Conservation (phyloP, 495 filamentous ascomycete genomes). For the Trypethelium eluteriae region DNA sequence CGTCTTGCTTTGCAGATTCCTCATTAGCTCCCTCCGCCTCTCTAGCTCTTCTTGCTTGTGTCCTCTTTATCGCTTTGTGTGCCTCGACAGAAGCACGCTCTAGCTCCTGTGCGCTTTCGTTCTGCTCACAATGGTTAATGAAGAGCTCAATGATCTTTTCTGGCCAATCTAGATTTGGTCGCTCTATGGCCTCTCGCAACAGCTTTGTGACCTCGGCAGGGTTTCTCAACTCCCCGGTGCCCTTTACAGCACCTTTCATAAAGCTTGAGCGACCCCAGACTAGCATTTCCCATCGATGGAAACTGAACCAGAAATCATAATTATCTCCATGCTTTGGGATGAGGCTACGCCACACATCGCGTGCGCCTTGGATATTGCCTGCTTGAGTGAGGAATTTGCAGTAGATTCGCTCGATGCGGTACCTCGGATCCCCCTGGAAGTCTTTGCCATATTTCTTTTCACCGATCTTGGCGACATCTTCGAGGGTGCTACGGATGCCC, state of each 20-base stretch:
- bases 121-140: constrained; percentile 76
- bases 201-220: constrained; percentile 35
- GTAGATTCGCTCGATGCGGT: constrained; percentile 79
- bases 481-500: constrained; percentile 73
- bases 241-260: constrained; percentile 27
- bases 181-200: constrained; percentile 62
- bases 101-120: constrained; percentile 66
- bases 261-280: constrained; percentile 42
- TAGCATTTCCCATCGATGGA: constrained; percentile 84
- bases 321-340: constrained; percentile 59
- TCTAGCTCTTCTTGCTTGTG: constrained; percentile 54
- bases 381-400: constrained; percentile 83
- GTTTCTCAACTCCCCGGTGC: constrained; percentile 15
- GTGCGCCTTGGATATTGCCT: constrained; percentile 57
- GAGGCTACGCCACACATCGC: constrained; percentile 67
- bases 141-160: constrained; percentile 81
- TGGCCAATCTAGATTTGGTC: constrained; percentile 75
- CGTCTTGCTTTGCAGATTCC: constrained; percentile 32
- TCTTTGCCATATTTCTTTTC: constrained; percentile 64
- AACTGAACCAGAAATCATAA: constrained; percentile 88
- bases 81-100: constrained; percentile 61
- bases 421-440: constrained; percentile 77
- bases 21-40: constrained; percentile 54
- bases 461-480: constrained; percentile 71
- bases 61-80: constrained; percentile 43